These are phyloP conservation scores for Telfairia occidentalis DNA, from an alignment of 331 rosid species.

Conservation along the genomic window DNA sequence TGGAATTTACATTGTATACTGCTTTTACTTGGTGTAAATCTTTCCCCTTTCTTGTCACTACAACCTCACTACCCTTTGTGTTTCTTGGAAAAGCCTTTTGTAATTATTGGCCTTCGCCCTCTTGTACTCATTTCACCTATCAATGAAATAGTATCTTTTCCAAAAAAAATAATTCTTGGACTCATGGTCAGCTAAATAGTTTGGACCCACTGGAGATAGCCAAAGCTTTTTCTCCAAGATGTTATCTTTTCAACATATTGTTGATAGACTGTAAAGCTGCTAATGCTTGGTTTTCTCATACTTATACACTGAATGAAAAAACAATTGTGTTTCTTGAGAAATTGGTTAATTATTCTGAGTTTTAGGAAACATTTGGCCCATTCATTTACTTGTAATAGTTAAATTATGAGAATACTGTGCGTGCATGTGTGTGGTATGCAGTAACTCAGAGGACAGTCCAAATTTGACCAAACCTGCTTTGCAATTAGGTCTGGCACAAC, in stretches of 20 bases:
- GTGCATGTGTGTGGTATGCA: not conserved
- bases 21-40: no score
- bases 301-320: not conserved
- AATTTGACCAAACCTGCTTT: conserved; percentile 20
- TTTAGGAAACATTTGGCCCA: not conserved
- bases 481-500: conserved; percentile 88
- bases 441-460: not conserved
- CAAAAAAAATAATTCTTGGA: not conserved
- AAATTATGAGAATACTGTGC: not conserved
- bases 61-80: no score
- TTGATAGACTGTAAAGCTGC: not conserved
- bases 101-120: no score
- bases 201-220: not conserved
- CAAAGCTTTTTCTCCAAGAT: not conserved
- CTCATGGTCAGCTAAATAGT: not conserved
- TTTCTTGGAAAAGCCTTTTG: no score
- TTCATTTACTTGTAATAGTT: not conserved
- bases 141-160: no score
- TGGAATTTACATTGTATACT: no score
- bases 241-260: not conserved
- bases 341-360: not conserved
- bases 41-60: no score
- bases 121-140: no score
- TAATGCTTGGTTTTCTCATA: not conserved
- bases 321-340: not conserved